These are phyloP conservation scores for Pisolithus microcarpus DNA, from an alignment of 768 basidiomycete genomes.

Conservation along the genomic window DNA sequence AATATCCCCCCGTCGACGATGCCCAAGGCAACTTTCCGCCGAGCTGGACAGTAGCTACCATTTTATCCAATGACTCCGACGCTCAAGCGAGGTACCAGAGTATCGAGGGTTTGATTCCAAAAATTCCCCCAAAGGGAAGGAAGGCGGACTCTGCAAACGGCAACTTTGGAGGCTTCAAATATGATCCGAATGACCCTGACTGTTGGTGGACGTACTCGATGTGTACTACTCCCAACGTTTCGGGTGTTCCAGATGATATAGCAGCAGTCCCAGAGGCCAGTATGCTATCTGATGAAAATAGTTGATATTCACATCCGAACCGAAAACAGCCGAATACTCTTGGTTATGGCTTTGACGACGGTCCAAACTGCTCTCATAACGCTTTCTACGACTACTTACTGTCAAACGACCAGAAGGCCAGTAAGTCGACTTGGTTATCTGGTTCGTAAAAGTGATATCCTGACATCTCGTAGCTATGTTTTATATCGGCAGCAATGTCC, in stretches of 20 bases:
- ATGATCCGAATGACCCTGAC: slow-evolving; percentile 1
- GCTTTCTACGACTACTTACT: slow-evolving; percentile 50
- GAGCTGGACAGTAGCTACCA: slow-evolving; percentile 34
- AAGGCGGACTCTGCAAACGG: background rate
- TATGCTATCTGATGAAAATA: background rate
- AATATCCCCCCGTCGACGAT: slow-evolving; percentile 27
- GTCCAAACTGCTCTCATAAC: slow-evolving; percentile 60
- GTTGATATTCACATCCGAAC: background rate
- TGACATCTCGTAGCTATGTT: slow-evolving; percentile 41
- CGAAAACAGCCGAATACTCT: slow-evolving; percentile 41
- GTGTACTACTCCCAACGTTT: slow-evolving; percentile 37
- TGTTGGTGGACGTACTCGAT: slow-evolving; percentile 36
- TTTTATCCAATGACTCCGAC: slow-evolving; percentile 32
- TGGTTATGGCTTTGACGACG: slow-evolving; percentile 59
- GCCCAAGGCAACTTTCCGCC: slow-evolving; percentile 32
- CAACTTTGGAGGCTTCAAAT: background rate
- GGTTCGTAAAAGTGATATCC: background rate
- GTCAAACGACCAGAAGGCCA: slow-evolving; percentile 52
- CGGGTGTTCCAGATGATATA: slow-evolving; percentile 32
- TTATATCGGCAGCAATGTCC: slow-evolving; percentile 52
- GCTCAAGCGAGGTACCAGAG: slow-evolving; percentile 34
- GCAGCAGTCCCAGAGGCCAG: slow-evolving; percentile 30
- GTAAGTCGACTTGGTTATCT: slow-evolving; percentile 27
- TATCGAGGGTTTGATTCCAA: slow-evolving; percentile 35
- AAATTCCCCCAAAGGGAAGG: slow-evolving; percentile 33